Conservation (phyloP, 2,329 filamentous ascomycete genomes). For the Ophiocordyceps robertsii region DNA sequence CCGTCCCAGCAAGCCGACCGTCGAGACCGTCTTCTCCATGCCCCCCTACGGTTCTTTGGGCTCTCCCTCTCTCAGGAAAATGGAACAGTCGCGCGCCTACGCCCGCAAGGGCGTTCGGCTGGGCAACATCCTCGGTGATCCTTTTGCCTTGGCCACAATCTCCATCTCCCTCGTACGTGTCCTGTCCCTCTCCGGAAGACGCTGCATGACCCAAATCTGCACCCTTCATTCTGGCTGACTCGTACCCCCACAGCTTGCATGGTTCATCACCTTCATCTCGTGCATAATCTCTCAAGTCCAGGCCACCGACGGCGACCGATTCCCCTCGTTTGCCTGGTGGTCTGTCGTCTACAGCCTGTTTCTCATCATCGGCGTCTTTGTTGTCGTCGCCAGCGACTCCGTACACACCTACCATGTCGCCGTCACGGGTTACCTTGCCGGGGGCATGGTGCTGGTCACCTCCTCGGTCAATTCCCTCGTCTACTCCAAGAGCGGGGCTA, state of each 20-base stretch:
- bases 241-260: slow-evolving; percentile 55
- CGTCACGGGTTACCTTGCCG: slow-evolving; percentile 73
- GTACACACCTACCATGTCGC: slow-evolving; percentile 85
- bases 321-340: slow-evolving; percentile 91
- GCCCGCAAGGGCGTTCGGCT: slow-evolving; percentile 54
- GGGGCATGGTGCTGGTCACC: slow-evolving; percentile 72
- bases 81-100: slow-evolving; percentile 56
- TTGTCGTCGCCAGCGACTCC: slow-evolving; percentile 74
- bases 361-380: slow-evolving; percentile 63
- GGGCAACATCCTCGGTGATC: slow-evolving; percentile 89
- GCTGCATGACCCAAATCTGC: neutral
- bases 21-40: slow-evolving; percentile 37
- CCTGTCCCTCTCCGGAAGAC: neutral
- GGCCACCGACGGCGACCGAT: slow-evolving; percentile 30
- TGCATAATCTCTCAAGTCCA: slow-evolving; percentile 60
- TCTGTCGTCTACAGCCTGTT: slow-evolving; percentile 74
- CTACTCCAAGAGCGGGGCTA: slow-evolving; percentile 58
- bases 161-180: slow-evolving; percentile 76
- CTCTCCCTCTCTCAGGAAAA: slow-evolving; percentile 67
- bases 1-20: neutral
- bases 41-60: slow-evolving; percentile 59
- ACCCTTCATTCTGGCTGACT: slow-evolving; percentile 7
- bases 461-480: slow-evolving; percentile 79
- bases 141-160: slow-evolving; percentile 86
- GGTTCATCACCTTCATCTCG: slow-evolving; percentile 83